phyloP scores from a whole-genome alignment of 768 basidiomycete species.

The Tricholoma sp. region DNA sequence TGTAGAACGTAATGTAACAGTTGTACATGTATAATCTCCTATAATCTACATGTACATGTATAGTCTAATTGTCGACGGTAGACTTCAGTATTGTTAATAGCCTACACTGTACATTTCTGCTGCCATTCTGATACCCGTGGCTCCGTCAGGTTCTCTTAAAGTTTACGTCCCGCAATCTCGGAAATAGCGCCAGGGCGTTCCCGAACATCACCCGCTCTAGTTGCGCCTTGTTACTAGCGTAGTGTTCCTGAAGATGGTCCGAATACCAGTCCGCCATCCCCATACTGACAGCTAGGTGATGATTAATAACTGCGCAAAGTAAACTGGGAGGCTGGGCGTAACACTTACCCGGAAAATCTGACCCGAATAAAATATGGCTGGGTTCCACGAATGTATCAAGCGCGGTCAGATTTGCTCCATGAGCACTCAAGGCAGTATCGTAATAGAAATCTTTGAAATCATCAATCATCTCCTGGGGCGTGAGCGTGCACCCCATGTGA shows the following conservation, averaged over 20 bases:
- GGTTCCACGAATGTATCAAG: constrained; percentile 45
- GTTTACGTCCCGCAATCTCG: constrained; percentile 17
- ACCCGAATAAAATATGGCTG: constrained; percentile 62
- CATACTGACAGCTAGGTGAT: constrained; percentile 47
- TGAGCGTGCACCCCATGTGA: constrained; percentile 67
- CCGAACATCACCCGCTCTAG: constrained; percentile 39
- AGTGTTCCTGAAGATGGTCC: constrained; percentile 44
- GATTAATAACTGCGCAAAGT: neutral
- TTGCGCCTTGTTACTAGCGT: constrained; percentile 30
- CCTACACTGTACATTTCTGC: too few relatives aligned
- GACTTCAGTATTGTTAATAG: too few relatives aligned
- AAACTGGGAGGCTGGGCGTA: neutral
- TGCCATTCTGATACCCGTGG: too few relatives aligned
- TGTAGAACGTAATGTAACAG: neutral
- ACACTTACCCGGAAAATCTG: constrained; percentile 67
- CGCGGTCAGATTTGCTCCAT: constrained; percentile 44
- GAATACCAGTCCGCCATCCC: constrained; percentile 62
- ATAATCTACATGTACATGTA: neutral
- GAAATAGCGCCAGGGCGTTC: constrained; percentile 53
- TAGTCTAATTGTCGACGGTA: neutral
- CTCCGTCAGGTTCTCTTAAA: neutral
- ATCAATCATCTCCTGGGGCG: constrained; percentile 57
- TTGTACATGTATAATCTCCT: neutral
- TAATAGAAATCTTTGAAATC: constrained; percentile 73
- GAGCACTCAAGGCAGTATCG: constrained; percentile 65